Conservation (phyloP, 768 basidiomycete species). For the Podaxis sp. region DNA sequence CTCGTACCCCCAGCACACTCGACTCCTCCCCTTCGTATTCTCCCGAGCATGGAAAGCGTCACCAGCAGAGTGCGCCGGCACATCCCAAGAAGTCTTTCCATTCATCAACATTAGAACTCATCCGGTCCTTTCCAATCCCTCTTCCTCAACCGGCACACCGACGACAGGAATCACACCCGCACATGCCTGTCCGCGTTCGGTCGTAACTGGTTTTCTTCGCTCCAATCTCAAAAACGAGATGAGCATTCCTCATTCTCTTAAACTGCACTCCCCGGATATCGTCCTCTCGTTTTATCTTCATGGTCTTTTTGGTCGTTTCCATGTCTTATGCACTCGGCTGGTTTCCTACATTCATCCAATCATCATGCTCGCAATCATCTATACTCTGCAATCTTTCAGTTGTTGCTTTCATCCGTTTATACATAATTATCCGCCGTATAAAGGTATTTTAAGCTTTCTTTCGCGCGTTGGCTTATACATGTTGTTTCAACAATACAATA, state of each 20-base stretch:
- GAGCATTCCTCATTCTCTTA: not conserved
- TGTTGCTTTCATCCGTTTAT: conserved; percentile 12
- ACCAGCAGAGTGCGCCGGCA: conserved; percentile 13
- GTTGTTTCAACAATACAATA: conserved; percentile 4
- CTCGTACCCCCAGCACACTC: conserved; percentile 26
- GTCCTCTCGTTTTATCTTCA: not conserved
- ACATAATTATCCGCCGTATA: conserved; percentile 9
- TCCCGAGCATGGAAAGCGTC: conserved; percentile 17
- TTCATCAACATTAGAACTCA: conserved; percentile 41
- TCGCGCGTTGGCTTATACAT: not conserved
- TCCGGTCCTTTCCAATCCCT: conserved; percentile 51
- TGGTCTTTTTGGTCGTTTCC: conserved; percentile 8
- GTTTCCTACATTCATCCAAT: conserved; percentile 4
- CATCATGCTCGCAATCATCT: conserved; percentile 10
- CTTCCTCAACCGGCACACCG: conserved; percentile 24
- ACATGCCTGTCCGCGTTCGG: conserved; percentile 12
- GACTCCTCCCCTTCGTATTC: conserved; percentile 23
- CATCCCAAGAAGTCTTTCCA: conserved; percentile 25
- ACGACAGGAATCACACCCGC: conserved; percentile 19
- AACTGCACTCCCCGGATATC: not conserved
- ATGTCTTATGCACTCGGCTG: conserved; percentile 12
- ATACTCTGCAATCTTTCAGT: conserved; percentile 6
- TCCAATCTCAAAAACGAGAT: not conserved
- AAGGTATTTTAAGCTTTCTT: not conserved
- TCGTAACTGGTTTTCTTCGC: not conserved